Base-by-base conservation (phyloP, 2,329 filamentous ascomycete genomes). In the Cadophora sp. region DNA sequence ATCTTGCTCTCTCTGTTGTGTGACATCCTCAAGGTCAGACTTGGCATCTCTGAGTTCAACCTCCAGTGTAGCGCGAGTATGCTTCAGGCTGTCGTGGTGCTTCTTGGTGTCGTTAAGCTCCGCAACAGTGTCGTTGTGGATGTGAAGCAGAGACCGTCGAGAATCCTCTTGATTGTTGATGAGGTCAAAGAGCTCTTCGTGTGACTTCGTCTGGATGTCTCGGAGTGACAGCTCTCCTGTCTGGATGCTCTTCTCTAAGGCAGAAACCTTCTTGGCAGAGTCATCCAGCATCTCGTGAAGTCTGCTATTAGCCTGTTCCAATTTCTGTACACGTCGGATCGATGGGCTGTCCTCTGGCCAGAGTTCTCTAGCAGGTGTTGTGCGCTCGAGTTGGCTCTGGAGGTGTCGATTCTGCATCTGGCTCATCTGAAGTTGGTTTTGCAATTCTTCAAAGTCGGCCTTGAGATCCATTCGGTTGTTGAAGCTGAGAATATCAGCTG, bases 401-500 rank as follows among this genome's bases (percentile, higher is more conserved):
- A 98, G 87, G 75, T 98, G 94, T 41, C 92, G 89, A 79, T 97
- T 97, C 74, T 96, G 92, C 93, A 98, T 97, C 79, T 97, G 91
- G 4, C 91, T 90, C 78, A 98, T 88, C 76, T 98, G 95, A 61
- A 98, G 86, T 77, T 97, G 93, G 77, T 96, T 97, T 77, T 97
- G 95, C 30, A 97, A 85, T 78, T 97, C 90, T 77, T 98, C 95
- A 14, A 97, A 84, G 75, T 98, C 94, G 3, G 93, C 87, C 75
- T 94, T 96, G 67, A 97, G 83, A 76, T 98, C 95, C 89, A 96
- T 95, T 47, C 91, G 90, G 75, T 91, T 93, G 80, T 96, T 95
- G 80, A 93, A 93, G 72, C 89, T 90, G 50, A 94, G 83, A 18
- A 93, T 91, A 77, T 97, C 95, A 27, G 91, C 88, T 0, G 93